Evolutionary conservation across 1,284 basidiomycete species (phyloP).

Genomic region (Papiliotrema nemorosa): DNA sequence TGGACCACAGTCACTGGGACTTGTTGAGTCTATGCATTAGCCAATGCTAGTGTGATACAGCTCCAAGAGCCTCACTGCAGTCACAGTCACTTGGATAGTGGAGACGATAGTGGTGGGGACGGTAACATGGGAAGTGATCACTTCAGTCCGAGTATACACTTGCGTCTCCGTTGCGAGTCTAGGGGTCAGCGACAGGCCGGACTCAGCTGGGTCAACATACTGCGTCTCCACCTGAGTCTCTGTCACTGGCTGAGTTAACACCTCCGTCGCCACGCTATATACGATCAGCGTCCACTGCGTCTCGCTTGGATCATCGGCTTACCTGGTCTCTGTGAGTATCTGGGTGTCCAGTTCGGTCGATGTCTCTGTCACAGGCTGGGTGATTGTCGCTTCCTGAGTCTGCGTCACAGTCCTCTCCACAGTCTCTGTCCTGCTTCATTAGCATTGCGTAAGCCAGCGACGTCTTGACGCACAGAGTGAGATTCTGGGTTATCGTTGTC

Average conservation of each 20-base stretch:
- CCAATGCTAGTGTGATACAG: neutral
- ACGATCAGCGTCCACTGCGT: neutral
- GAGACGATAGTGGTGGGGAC: slow-evolving; percentile 10
- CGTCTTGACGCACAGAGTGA: neutral
- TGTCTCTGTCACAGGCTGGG: neutral
- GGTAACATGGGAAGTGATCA: neutral
- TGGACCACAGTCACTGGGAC: slow-evolving; percentile 8
- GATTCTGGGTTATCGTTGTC: neutral
- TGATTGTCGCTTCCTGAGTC: neutral
- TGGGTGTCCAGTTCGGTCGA: neutral
- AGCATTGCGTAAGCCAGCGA: neutral
- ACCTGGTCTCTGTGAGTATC: neutral
- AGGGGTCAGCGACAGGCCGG: neutral
- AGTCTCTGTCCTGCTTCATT: neutral
- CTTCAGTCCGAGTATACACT: neutral
- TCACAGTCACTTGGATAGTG: slow-evolving; percentile 8
- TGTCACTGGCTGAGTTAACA: slow-evolving; percentile 1
- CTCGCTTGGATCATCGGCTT: neutral
- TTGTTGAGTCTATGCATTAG: neutral
- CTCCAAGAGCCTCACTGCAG: slow-evolving; percentile 1
- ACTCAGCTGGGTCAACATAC: neutral
- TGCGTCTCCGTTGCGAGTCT: slow-evolving; percentile 1
- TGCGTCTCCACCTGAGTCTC: slow-evolving; percentile 3
- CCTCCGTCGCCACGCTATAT: neutral
- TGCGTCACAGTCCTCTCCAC: neutral